phyloP scores from a whole-genome alignment of 2,329 filamentous ascomycete species.

The Talaromyces sp. region DNA sequence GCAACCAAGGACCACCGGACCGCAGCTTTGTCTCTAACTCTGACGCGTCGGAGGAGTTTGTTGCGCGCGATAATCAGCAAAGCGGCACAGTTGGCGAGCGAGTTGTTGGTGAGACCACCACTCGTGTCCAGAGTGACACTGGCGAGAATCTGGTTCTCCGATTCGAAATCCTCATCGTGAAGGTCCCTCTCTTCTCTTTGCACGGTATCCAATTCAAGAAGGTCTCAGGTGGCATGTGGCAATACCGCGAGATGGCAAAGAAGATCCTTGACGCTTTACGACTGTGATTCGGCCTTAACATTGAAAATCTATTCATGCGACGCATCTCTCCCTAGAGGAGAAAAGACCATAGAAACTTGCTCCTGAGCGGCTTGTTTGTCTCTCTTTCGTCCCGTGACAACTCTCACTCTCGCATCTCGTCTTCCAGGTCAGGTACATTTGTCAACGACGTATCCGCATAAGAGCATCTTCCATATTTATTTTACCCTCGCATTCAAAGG shows the following conservation, averaged over 20 bases:
- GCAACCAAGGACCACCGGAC: conserved; percentile 56
- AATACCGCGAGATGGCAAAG: conserved; percentile 98
- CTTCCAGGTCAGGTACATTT: conserved; percentile 24
- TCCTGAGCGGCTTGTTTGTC: too few species aligned
- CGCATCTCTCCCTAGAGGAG: background rate
- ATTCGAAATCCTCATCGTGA: conserved; percentile 97
- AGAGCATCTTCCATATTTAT: conserved; percentile 30
- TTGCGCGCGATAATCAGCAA: conserved; percentile 45
- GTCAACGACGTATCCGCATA: conserved; percentile 30
- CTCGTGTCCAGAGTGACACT: conserved; percentile 86
- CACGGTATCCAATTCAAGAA: conserved; percentile 99
- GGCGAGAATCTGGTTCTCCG: conserved; percentile 81
- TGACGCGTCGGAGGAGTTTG: conserved; percentile 80
- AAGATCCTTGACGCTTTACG: conserved; percentile 86
- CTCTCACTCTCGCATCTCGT: too few species aligned
- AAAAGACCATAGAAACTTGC: conserved; percentile 16
- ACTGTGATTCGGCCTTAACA: conserved; percentile 56
- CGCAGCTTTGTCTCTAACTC: conserved; percentile 79
- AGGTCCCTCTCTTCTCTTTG: conserved; percentile 87
- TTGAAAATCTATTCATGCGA: background rate
- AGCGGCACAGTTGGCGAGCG: conserved; percentile 57
- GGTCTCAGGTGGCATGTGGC: conserved; percentile 92
- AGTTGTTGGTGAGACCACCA: conserved; percentile 83
- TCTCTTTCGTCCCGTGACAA: conserved; percentile 2
- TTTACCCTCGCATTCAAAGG: conserved; percentile 20